phyloP scores from a whole-genome alignment of 805 yeast species.

The Scheffersomyces amazonensis region DNA sequence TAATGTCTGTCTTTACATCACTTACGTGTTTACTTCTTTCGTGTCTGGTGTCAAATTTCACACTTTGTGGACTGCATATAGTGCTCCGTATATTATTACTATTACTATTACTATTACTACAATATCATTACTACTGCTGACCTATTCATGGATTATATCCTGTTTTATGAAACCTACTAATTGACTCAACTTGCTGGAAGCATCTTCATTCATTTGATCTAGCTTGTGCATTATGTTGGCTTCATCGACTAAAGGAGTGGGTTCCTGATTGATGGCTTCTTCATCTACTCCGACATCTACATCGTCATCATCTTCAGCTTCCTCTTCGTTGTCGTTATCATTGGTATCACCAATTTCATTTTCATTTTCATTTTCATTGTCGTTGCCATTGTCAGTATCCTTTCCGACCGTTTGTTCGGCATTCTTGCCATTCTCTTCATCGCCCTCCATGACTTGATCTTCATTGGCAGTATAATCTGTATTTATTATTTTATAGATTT shows the following conservation, averaged over 20 bases:
- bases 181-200: conserved; percentile 25
- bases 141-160: conserved; percentile 10
- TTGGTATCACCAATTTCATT: conserved; percentile 13
- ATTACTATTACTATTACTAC: no score
- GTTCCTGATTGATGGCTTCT: conserved; percentile 12
- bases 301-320: conserved; percentile 16
- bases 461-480: conserved; percentile 29
- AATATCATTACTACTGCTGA: no score
- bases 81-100: no score
- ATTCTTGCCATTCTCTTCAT: conserved; percentile 11
- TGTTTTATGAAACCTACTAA: conserved; percentile 41
- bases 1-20: no score
- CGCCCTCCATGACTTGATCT: conserved; percentile 13
- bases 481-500: conserved; percentile 42
- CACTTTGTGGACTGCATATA: neutral
- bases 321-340: conserved; percentile 17
- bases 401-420: conserved; percentile 22
- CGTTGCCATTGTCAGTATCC: conserved; percentile 21
- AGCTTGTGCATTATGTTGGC: conserved; percentile 34
- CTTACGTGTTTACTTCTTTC: no score
- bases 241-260: conserved; percentile 9
- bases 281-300: conserved; percentile 22
- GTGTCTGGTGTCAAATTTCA: no score
- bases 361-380: conserved; percentile 16
- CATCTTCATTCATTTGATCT: conserved; percentile 31